Base-by-base conservation (phyloP, 2,329 filamentous ascomycete species). In the Penicillium brasilianum region DNA sequence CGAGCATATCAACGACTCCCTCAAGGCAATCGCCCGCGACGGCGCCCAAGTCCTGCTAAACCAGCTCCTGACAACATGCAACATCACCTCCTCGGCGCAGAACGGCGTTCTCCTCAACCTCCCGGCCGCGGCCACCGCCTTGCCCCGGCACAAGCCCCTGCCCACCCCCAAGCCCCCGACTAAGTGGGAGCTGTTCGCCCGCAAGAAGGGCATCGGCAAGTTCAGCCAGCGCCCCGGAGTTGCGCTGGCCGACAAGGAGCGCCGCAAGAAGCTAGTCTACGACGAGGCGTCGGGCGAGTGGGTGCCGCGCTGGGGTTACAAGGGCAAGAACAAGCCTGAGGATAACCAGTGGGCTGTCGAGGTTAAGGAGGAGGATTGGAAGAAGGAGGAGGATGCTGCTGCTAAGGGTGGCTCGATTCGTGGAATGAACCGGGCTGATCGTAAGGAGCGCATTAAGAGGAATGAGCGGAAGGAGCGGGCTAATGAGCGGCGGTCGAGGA, bases 101-200 rank as follows among this genome's bases (percentile, higher is more conserved):
- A 81, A 85, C 58, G 86, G 93, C 69, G 91, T 98, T 1, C 87
- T 94, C 53, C 87, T 98, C 57, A 83, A 86, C 16, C 88, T 99
- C 0, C 95, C 95, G 0, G 77, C 85, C 0, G 83, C 87, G 0
- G 81, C 85, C 20, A 96, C 90, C 1, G 78, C 83, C 0, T 84
- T 98, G 4, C 95, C 95, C 25, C 90, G 95, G 69, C 93, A 97
- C 81, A 98, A 99, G 79, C 92, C 92, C 10, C 83, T 98, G 9
- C 95, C 95, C 0, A 85, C 87, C 58, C 85, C 88, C 68, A 95
- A 93, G 81, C 83, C 89, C 59, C 90, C 90, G 69, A 98, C 94
- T 61, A 97, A 93, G 78, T 99, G 95, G 95, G 90, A 97, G 82
- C 87, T 90, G 73, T 99, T 99, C 81, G 95, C 95, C 49, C 90